A percentile compares a stretch with the other conserved stretches of the same genome.
phyloP scores from a whole-genome alignment of 495 filamentous ascomycete genomes.

The Xylaria flabelliformis region DNA sequence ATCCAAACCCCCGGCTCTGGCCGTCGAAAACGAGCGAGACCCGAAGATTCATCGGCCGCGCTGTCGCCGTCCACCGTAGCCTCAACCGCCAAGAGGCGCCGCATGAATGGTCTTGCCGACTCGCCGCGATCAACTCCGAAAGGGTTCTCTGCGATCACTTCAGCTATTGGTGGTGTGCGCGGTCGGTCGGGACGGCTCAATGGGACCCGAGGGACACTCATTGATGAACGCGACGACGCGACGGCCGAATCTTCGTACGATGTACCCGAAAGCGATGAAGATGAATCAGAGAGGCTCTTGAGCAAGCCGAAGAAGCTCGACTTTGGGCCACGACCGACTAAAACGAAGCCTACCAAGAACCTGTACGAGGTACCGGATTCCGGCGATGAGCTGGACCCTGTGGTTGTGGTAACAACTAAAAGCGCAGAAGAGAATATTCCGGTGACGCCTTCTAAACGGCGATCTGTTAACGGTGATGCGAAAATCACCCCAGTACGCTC shows the following conservation, averaged over 20 bases:
- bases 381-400: constrained; percentile 37
- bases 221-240: constrained; percentile 19
- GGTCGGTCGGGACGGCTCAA: constrained; percentile 19
- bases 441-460: constrained; percentile 28
- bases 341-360: constrained; percentile 28
- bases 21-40: constrained; percentile 39
- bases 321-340: constrained; percentile 30
- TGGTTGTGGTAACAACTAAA: neutral
- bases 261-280: constrained; percentile 34
- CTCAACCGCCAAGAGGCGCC: constrained; percentile 42
- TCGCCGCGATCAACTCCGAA: constrained; percentile 34
- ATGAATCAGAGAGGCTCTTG: constrained; percentile 29
- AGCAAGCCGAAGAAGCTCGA: constrained; percentile 29
- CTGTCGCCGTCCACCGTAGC: constrained; percentile 27
- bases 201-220: constrained; percentile 11
- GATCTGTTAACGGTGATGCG: constrained; percentile 22
- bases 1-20: constrained; percentile 31
- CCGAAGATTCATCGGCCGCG: constrained; percentile 34
- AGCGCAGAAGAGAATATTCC: constrained; percentile 24
- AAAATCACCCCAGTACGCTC: constrained; percentile 22
- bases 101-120: constrained; percentile 33
- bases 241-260: constrained; percentile 30
- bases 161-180: constrained; percentile 33
- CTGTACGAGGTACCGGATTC: constrained; percentile 54
- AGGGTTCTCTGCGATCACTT: constrained; percentile 35